Evolutionary conservation across 164 flowering plant genomes (phyloP).

Genomic region (Vitis cinerea): DNA sequence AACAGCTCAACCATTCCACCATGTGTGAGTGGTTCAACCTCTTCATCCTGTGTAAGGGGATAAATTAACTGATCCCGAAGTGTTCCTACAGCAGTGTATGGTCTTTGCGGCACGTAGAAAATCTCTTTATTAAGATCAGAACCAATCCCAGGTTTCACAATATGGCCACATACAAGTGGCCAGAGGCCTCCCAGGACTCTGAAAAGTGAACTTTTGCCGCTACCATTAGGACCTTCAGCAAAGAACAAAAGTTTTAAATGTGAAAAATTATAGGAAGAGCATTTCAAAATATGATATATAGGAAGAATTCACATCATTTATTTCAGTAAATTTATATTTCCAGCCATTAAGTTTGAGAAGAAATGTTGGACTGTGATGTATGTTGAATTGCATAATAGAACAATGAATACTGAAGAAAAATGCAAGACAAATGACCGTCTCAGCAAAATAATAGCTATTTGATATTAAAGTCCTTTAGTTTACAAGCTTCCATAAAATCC

Average conservation of each 20-base stretch:
- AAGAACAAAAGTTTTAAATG: conserved; percentile 3
- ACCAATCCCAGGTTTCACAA: conserved; percentile 95
- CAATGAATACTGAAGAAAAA: too few species aligned
- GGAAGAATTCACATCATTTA: too few species aligned
- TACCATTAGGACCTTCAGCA: conserved; percentile 93
- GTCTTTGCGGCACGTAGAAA: conserved; percentile 98
- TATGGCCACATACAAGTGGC: conserved; percentile 94
- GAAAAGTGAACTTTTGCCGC: conserved; percentile 99
- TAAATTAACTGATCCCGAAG: conserved; percentile 96
- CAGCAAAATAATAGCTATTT: too few species aligned
- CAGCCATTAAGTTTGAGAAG: too few species aligned
- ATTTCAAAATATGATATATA: too few species aligned
- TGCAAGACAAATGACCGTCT: too few species aligned
- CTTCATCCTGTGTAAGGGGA: conserved; percentile 86
- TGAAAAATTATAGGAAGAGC: too few species aligned
- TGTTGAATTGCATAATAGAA: too few species aligned
- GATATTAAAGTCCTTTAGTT: too few species aligned
- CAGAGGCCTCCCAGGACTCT: conserved; percentile 99
- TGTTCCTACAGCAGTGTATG: conserved; percentile 97
- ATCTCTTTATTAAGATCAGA: conserved; percentile 98
- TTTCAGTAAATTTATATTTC: too few species aligned
- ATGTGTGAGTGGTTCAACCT: conserved; percentile 69
- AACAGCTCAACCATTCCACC: conserved; percentile 86
- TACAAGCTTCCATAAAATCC: too few species aligned
- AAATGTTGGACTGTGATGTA: too few species aligned